Base-by-base conservation (phyloP, 2,329 filamentous ascomycete genomes). In the Monosporascus sp. region DNA sequence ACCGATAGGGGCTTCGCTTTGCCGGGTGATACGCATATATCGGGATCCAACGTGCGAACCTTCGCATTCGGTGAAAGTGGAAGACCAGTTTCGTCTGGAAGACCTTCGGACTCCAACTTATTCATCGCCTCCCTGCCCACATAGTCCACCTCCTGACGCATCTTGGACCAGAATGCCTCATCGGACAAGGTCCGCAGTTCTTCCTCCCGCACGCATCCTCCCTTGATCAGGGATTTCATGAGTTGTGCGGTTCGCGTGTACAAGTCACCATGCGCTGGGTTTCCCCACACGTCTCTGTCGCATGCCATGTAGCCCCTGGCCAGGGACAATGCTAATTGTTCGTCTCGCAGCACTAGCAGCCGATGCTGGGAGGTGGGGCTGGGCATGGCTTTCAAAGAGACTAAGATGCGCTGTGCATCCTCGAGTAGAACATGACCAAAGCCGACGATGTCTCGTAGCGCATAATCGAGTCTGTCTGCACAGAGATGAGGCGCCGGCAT, bases 381-480 rank as follows among this genome's bases (percentile, higher is more conserved):
- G 2, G 70, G 70, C 43, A 65, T 63, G 3, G 67, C 68, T 18
- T 53, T 60, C 3, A 72, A 57, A 11, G 58, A 59, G 9, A 48
- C 51, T 22, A 69, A 50, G 18, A 71, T 53, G 5, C 56, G 41
- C 37, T 48, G 61, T 0, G 64, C 68, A n/a, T 70, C 63, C 17
- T 62, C 55, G 0, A 69, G 46, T 3, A 52, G n/a, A 22, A 73
- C 54, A 18, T 69, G 64, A 1, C 60, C 63, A 37, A 70, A 69
- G 1, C 58, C 63, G 1, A 71, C 62, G 0, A 65, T 50, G 47
- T 72, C 71, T 20, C 70, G 70, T 24, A 73, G 58, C 18, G 65
- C 63, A 50, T 73, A 73, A 56, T 73, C 71, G 7, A 73, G 63
- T 35, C 70, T 63, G 53, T 73, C 71, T 22, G 71, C 70, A 52